Evolutionary conservation across 1,139 yeast species (phyloP), one percentile per base, ranked within the genome.

Genomic region (Nakaseomyces nivariensis): DNA sequence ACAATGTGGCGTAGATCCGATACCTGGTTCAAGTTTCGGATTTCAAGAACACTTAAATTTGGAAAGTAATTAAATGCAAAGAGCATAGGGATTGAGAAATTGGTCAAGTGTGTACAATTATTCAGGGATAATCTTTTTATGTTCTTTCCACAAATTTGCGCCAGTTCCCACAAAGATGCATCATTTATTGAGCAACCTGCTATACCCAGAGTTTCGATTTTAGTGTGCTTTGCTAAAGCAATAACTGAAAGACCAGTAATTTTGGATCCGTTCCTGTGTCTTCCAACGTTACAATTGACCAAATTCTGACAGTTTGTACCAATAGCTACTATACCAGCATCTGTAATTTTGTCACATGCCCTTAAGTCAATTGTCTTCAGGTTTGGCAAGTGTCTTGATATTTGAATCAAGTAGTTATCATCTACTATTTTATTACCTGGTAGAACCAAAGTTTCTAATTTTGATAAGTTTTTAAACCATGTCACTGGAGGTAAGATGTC

Each of bases 131-230:
- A 70, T 49, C 97, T 73, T 59, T 80, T 81, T 5, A 90, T 62
- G 4, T 69, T 60, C 2, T 63, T 62, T 36, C 86, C 84, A 52
- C 85, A 76, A 53, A 73, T 67, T 26, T 76, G 66, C 0, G 92
- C 92, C 44, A 89, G 69, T 60, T 85, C 92, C 95, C 95, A 87
- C 27, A 90, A 69, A 5, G 85, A 73, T 46, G 79, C 74, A 68
- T 90, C 96, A 22, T 85, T 78, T 29, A 90, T 75, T 50, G 77
- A 73, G 64, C 96, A 87, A 6, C 97, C 97, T 0, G 97, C 96
- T 13, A 88, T 69, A 0, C 97, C 97, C 46, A 90, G 72, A 0
- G 97, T 89, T 46, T 72, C 72, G 42, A 89, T 69, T 11, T 72
- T 64, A 3, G 79, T 74, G 58, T 78, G 78, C 43, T 72, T 72